Conservation (phyloP, 768 basidiomycete species). For the Mycena belliarum region DNA sequence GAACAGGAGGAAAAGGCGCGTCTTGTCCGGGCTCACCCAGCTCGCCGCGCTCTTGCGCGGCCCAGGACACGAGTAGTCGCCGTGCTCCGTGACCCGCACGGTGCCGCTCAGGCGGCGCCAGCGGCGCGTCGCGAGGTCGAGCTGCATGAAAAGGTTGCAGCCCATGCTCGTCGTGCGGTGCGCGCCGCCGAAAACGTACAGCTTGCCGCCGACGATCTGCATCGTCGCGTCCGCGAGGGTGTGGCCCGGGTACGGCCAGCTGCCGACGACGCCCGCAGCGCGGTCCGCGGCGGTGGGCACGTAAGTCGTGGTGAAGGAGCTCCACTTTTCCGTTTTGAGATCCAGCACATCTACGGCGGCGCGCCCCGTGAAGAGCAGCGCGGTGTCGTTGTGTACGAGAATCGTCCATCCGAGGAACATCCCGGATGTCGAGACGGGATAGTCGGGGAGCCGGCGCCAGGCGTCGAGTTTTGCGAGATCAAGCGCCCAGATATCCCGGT, state of each 20-base stretch:
- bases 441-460: constrained; percentile 31
- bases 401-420: constrained; percentile 27
- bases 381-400: constrained; percentile 29
- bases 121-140: constrained; percentile 22
- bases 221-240: constrained; percentile 19
- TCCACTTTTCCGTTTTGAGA: constrained; percentile 36
- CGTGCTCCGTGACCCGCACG: constrained; percentile 18
- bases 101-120: constrained; percentile 32
- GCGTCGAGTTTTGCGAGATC: constrained; percentile 27
- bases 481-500: constrained; percentile 30
- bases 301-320: constrained; percentile 28
- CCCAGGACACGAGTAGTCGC: constrained; percentile 29
- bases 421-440: constrained; percentile 23
- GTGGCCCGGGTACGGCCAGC: constrained; percentile 29
- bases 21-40: constrained; percentile 34
- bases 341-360: constrained; percentile 36
- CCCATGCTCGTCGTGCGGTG: constrained; percentile 32
- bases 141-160: constrained; percentile 38
- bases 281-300: constrained; percentile 3
- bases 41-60: constrained; percentile 34
- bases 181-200: constrained; percentile 22
- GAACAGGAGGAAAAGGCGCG: constrained; percentile 36
- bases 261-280: constrained; percentile 4
- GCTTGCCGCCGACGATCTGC: background rate
- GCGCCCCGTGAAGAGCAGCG: constrained; percentile 38